These are phyloP conservation scores for Plasmodium billcollinsi DNA, from an alignment of 169 alveolate genomes.

Conservation along the genomic window DNA sequence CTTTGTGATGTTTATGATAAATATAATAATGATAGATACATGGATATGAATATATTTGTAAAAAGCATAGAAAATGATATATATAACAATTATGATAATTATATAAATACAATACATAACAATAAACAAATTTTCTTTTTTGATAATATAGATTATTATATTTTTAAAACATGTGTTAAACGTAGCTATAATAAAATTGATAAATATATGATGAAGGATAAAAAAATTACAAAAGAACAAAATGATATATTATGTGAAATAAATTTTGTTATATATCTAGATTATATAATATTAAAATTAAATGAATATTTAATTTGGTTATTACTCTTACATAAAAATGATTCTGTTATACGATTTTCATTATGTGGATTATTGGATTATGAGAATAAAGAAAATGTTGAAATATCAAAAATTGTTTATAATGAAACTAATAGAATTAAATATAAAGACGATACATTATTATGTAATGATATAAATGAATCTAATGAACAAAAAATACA, in stretches of 20 bases:
- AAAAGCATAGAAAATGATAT: not conserved
- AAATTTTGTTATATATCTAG: not conserved
- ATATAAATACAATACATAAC: not conserved
- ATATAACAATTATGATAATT: not conserved
- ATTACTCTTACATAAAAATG: constrained; percentile 32
- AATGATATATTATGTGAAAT: not conserved
- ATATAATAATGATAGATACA: not conserved
- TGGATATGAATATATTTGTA: not conserved
- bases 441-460: not conserved
- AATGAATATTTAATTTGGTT: constrained; percentile 31
- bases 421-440: not conserved
- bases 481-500: not conserved
- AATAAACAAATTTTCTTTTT: not conserved
- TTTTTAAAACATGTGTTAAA: constrained; percentile 11
- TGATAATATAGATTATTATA: constrained; percentile 21
- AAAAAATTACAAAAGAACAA: not conserved
- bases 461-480: not conserved
- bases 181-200: not conserved
- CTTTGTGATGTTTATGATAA: not conserved
- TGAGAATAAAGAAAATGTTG: not conserved
- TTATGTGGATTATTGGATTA: constrained; percentile 9
- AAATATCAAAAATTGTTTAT: not conserved
- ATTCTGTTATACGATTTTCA: constrained; percentile 45
- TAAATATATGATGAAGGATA: not conserved
- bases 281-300: constrained; percentile 17